A percentile compares a stretch with the other conserved stretches of the same genome.
Evolutionary conservation across 2,329 filamentous ascomycete species (phyloP).

Genomic region (Sodiomyces alkalinus): DNA sequence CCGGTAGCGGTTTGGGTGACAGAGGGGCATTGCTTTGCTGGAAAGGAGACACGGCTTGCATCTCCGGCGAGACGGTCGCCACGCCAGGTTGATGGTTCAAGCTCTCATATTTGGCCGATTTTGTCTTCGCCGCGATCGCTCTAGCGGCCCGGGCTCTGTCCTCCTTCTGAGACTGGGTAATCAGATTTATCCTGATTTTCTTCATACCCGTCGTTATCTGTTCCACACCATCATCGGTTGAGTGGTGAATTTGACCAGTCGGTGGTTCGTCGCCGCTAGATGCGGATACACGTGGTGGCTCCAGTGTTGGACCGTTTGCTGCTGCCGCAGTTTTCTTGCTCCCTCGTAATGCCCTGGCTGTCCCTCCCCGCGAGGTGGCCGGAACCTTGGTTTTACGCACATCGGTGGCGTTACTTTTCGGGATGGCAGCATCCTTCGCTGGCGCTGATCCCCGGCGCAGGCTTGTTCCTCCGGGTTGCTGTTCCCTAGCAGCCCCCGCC

Average conservation of each 20-base stretch:
- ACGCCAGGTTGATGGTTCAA: background rate
- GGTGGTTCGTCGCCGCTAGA: conserved; percentile 4
- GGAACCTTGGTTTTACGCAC: conserved; percentile 46
- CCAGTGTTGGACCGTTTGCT: conserved; percentile 3
- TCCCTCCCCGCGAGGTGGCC: conserved; percentile 27
- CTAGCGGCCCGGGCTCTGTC: conserved; percentile 24
- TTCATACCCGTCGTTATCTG: conserved; percentile 43
- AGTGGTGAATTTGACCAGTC: conserved; percentile 1
- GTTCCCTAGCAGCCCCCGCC: too few relatives aligned
- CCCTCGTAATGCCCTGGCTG: conserved; percentile 16
- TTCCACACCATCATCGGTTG: conserved; percentile 29
- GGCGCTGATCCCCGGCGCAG: conserved; percentile 3
- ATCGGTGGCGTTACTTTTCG: conserved; percentile 10
- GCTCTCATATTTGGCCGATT: background rate
- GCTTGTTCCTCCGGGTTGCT: too few relatives aligned
- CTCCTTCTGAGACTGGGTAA: conserved; percentile 43
- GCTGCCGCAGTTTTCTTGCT: conserved; percentile 18
- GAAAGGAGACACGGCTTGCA: too few relatives aligned
- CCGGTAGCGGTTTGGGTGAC: too few relatives aligned
- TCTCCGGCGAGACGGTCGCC: too few relatives aligned
- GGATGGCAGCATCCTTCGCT: conserved; percentile 2
- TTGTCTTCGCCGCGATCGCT: conserved; percentile 1
- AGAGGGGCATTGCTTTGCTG: too few relatives aligned
- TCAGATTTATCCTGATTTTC: conserved; percentile 46
- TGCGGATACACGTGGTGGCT: background rate